Percentiles rank a stretch among this genome's conserved stretches.
phyloP scores from a whole-genome alignment of 1,284 basidiomycete genomes.

The Papiliotrema terrestris region DNA sequence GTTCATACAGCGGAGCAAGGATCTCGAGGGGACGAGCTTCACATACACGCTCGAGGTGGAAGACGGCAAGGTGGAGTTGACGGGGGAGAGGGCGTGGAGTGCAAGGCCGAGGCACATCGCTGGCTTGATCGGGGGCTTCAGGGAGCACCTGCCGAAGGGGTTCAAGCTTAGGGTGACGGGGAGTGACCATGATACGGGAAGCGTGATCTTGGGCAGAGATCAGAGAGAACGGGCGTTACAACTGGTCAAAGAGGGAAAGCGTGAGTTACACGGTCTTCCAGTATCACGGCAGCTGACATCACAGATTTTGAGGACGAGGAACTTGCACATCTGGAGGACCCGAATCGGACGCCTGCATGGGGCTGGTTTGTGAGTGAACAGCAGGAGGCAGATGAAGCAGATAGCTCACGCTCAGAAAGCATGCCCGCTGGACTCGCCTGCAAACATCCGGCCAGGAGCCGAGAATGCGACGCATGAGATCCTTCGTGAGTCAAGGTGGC shows the following conservation, averaged over 20 bases:
- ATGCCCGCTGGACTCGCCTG: conserved; percentile 44
- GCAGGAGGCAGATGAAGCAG: not conserved
- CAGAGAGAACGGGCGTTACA: conserved; percentile 47
- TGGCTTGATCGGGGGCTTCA: conserved; percentile 40
- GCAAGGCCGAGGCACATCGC: conserved; percentile 34
- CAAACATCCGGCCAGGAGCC: conserved; percentile 37
- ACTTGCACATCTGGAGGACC: conserved; percentile 43
- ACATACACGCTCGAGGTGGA: conserved; percentile 41
- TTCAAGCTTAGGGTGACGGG: conserved; percentile 41
- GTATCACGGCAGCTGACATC: conserved; percentile 2
- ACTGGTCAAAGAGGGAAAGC: conserved; percentile 39
- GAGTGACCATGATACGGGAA: conserved; percentile 47
- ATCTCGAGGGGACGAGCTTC: conserved; percentile 25
- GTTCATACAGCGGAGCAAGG: conserved; percentile 32
- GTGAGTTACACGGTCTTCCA: conserved; percentile 32
- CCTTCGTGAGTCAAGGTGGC: conserved; percentile 22
- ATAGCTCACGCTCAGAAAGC: conserved; percentile 33
- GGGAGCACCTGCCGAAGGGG: conserved; percentile 29
- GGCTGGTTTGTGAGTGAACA: conserved; percentile 45
- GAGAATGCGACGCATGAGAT: conserved; percentile 38
- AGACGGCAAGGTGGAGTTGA: conserved; percentile 17
- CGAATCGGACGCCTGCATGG: conserved; percentile 40
- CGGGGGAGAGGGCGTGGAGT: conserved; percentile 27
- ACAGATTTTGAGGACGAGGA: conserved; percentile 48
- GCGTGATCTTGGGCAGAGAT: conserved; percentile 47